A percentile compares a stretch with the other conserved stretches of the same genome.
These are phyloP conservation scores for Colletotrichum liriopes DNA, from an alignment of 2,329 filamentous ascomycete genomes.

Conservation along the genomic window DNA sequence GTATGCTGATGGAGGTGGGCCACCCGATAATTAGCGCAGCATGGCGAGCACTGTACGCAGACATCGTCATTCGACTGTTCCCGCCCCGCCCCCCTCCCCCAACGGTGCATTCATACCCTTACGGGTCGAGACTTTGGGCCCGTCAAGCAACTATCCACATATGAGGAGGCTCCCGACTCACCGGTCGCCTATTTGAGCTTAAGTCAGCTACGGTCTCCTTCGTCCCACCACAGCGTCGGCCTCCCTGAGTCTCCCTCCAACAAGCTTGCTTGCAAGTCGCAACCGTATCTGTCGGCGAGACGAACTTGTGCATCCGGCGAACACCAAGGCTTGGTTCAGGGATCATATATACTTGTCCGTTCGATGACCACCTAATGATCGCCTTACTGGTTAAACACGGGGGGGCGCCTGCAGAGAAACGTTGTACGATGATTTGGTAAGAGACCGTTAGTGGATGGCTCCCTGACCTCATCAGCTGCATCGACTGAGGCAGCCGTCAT, in stretches of 20 bases:
- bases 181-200: slow-evolving; percentile 42
- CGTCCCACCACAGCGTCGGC: slow-evolving; percentile 26
- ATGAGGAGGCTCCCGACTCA: slow-evolving; percentile 33
- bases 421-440: slow-evolving; percentile 40
- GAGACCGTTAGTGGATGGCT: slow-evolving; percentile 21
- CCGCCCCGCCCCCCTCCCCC: neutral
- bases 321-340: slow-evolving; percentile 26
- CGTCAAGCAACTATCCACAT: slow-evolving; percentile 32
- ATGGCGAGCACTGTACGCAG: neutral
- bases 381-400: slow-evolving; percentile 25
- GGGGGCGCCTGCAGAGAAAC: slow-evolving; percentile 36
- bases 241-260: slow-evolving; percentile 9
- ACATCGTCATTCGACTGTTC: slow-evolving; percentile 19
- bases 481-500: slow-evolving; percentile 27
- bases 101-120: slow-evolving; percentile 15
- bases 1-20: slow-evolving; percentile 14
- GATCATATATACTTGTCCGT: slow-evolving; percentile 22
- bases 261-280: slow-evolving; percentile 21
- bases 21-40: slow-evolving; percentile 15
- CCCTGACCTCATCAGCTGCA: slow-evolving; percentile 40
- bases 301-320: slow-evolving; percentile 15
- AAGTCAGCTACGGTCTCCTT: slow-evolving; percentile 36
- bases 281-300: slow-evolving; percentile 17
- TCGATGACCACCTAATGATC: slow-evolving; percentile 7
- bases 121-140: slow-evolving; percentile 31